A percentile compares a stretch with the other conserved stretches of the same genome.
phyloP scores from a whole-genome alignment of 495 filamentous ascomycete genomes.

The Trichodelitschia bisporula region DNA sequence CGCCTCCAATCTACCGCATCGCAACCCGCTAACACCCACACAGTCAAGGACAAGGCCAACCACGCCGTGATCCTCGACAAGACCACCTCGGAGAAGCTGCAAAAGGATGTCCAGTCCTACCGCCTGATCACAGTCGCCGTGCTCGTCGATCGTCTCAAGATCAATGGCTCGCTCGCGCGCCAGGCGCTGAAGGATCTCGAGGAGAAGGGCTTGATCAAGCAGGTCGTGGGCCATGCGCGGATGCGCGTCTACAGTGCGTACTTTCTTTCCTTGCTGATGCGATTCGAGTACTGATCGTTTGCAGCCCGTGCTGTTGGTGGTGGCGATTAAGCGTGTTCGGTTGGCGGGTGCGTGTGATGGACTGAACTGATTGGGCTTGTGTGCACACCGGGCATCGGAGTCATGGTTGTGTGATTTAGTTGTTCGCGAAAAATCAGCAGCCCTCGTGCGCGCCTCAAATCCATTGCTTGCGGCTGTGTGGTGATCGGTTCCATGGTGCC shows the following conservation, averaged over 20 bases:
- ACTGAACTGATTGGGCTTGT: too few species aligned
- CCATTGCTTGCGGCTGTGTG: too few species aligned
- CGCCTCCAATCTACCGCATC: too few species aligned
- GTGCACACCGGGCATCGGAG: too few species aligned
- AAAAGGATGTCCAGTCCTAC: slow-evolving; percentile 99
- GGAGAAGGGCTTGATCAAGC: slow-evolving; percentile 96
- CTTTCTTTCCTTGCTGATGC: neutral
- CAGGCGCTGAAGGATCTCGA: slow-evolving; percentile 78
- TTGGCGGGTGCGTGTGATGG: neutral
- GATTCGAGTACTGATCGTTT: neutral
- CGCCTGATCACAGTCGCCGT: slow-evolving; percentile 96
- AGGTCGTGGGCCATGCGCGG: slow-evolving; percentile 88
- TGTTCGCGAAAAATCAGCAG: too few species aligned
- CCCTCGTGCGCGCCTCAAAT: too few species aligned
- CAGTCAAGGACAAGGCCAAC: slow-evolving; percentile 99
- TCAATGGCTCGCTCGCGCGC: slow-evolving; percentile 93
- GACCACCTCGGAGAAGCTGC: slow-evolving; percentile 44
- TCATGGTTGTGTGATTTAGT: too few species aligned
- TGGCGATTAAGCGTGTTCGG: slow-evolving; percentile 7
- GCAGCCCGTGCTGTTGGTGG: slow-evolving; percentile 15
- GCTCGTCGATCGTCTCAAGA: slow-evolving; percentile 98
- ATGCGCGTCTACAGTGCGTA: slow-evolving; percentile 94
- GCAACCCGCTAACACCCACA: too few species aligned
- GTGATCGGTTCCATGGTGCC: too few species aligned
- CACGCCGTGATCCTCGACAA: slow-evolving; percentile 69